These are phyloP conservation scores for Pseudocercospora crystallina DNA, from an alignment of 2,329 filamentous ascomycete genomes.

Conservation along the genomic window DNA sequence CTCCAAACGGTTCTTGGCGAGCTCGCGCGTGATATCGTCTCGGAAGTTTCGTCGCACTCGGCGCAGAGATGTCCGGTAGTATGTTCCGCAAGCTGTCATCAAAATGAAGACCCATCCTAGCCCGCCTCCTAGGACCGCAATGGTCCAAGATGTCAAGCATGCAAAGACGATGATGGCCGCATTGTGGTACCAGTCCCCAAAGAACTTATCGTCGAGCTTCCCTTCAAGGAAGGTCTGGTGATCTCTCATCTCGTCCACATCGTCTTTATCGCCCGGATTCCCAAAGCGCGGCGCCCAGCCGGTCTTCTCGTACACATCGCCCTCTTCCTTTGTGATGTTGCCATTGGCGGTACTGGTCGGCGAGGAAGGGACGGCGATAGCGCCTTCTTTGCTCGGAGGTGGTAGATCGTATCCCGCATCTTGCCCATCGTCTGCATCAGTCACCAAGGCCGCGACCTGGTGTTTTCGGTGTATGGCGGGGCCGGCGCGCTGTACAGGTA, in stretches of 20 bases:
- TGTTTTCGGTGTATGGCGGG: slow-evolving; percentile 47
- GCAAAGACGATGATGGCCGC: slow-evolving; percentile 91
- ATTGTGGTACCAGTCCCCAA: slow-evolving; percentile 98
- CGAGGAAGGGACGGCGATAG: slow-evolving; percentile 54
- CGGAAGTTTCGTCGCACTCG: slow-evolving; percentile 93
- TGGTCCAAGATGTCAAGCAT: slow-evolving; percentile 84
- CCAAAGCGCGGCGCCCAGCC: slow-evolving; percentile 91
- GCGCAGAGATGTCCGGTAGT: slow-evolving; percentile 93
- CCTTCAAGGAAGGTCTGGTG: slow-evolving; percentile 85
- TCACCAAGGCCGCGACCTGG: slow-evolving; percentile 69
- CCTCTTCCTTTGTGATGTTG: slow-evolving; percentile 52
- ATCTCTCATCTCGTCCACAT: slow-evolving; percentile 70
- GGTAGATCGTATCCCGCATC: slow-evolving; percentile 75
- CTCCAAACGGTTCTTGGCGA: slow-evolving; percentile 83
- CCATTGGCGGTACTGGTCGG: slow-evolving; percentile 50
- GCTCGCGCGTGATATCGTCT: slow-evolving; percentile 86
- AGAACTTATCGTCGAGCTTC: slow-evolving; percentile 83
- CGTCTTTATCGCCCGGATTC: slow-evolving; percentile 55
- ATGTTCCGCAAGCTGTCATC: slow-evolving; percentile 89
- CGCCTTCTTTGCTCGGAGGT: slow-evolving; percentile 68
- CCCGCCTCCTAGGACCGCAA: slow-evolving; percentile 85
- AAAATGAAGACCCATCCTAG: slow-evolving; percentile 90
- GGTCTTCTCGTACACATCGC: slow-evolving; percentile 56
- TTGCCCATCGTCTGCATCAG: slow-evolving; percentile 73
- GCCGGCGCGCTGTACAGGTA: slow-evolving; percentile 22